Evolutionary conservation across 768 basidiomycete species (phyloP).

Genomic region (Tephrocybe sp.): DNA sequence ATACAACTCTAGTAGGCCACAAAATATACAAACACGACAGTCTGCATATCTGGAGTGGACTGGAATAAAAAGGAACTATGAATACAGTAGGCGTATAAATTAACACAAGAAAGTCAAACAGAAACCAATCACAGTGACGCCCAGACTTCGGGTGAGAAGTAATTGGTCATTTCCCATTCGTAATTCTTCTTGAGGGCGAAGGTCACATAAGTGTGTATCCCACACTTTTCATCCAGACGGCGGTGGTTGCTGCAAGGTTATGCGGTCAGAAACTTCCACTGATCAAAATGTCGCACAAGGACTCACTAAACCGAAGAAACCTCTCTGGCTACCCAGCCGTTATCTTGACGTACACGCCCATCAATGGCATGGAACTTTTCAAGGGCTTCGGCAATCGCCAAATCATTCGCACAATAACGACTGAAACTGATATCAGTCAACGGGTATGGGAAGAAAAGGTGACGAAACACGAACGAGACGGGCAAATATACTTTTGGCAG

Average conservation of each 20-base stretch:
- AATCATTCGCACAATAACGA: slow-evolving; percentile 28
- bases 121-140: slow-evolving; percentile 3
- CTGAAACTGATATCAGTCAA: slow-evolving; percentile 14
- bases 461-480: slow-evolving; percentile 25
- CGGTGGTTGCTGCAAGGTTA: slow-evolving; percentile 24
- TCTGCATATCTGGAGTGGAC: too few relatives aligned
- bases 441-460: not conserved
- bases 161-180: slow-evolving; percentile 31
- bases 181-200: slow-evolving; percentile 28
- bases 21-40: too few relatives aligned
- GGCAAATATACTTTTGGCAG: slow-evolving; percentile 33
- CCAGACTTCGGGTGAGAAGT: slow-evolving; percentile 33
- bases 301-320: slow-evolving; percentile 28
- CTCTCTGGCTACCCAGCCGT: slow-evolving; percentile 30
- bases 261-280: not conserved
- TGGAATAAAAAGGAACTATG: not conserved
- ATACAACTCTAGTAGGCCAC: too few relatives aligned
- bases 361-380: slow-evolving; percentile 25
- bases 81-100: slow-evolving; percentile 2
- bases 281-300: not conserved
- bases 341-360: slow-evolving; percentile 15
- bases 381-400: slow-evolving; percentile 24
- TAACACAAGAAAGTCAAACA: not conserved
- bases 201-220: slow-evolving; percentile 32
- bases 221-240: slow-evolving; percentile 18